Evolutionary conservation across 306 rosid genomes (phyloP).

Genomic region (Betula pendula): DNA sequence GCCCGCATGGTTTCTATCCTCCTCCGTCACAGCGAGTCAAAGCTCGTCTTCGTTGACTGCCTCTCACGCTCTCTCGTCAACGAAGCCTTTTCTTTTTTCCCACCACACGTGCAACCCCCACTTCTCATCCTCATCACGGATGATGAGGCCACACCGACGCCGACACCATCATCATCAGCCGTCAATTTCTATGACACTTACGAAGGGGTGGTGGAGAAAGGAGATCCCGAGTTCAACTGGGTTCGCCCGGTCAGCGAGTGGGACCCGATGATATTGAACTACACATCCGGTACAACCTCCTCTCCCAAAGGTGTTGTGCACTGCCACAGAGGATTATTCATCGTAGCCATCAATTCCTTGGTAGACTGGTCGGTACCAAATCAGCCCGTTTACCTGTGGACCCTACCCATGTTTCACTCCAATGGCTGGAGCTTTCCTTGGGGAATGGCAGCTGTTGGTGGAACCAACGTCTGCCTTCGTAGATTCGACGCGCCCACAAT

Average conservation of each 20-base stretch:
- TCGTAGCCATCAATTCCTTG: slow-evolving; percentile 31
- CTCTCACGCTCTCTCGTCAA: slow-evolving; percentile 32
- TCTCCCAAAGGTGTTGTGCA: slow-evolving; percentile 75
- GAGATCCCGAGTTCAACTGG: slow-evolving; percentile 49
- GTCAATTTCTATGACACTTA: slow-evolving; percentile 26
- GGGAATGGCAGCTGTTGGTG: slow-evolving; percentile 74
- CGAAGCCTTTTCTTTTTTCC: slow-evolving; percentile 42
- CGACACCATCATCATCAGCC: background rate
- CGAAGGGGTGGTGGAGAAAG: slow-evolving; percentile 40
- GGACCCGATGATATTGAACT: slow-evolving; percentile 59
- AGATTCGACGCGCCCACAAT: slow-evolving; percentile 43
- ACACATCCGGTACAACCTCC: slow-evolving; percentile 74
- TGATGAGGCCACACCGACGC: background rate
- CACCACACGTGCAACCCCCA: slow-evolving; percentile 27
- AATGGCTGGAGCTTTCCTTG: slow-evolving; percentile 73
- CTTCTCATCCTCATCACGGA: slow-evolving; percentile 46
- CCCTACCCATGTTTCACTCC: slow-evolving; percentile 67
- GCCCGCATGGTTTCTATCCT: slow-evolving; percentile 50
- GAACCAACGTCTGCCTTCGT: slow-evolving; percentile 57
- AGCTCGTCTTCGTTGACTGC: slow-evolving; percentile 56
- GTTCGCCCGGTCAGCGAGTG: slow-evolving; percentile 46
- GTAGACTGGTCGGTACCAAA: slow-evolving; percentile 53
- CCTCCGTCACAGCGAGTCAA: slow-evolving; percentile 58
- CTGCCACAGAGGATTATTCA: slow-evolving; percentile 49
- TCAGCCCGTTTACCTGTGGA: slow-evolving; percentile 59